Percentiles rank a stretch among this genome's conserved stretches.
These are phyloP conservation scores for Acorus calamus DNA, from an alignment of 106 monocot species.

Conservation along the genomic window DNA sequence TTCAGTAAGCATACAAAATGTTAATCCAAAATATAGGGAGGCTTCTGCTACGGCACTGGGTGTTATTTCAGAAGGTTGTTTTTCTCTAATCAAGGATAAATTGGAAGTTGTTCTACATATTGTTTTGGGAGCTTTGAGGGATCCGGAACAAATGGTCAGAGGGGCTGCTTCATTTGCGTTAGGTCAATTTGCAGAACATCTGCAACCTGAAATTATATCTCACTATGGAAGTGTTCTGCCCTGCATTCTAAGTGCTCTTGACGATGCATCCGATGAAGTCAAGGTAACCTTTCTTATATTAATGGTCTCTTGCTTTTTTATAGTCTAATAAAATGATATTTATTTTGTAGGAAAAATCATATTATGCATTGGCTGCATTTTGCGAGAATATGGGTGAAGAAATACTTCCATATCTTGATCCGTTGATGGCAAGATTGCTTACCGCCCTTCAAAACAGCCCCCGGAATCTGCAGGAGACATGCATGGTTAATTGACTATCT, in stretches of 20 bases:
- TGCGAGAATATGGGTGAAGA: slow-evolving; percentile 98
- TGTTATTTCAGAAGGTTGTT: slow-evolving; percentile 93
- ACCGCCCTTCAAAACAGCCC: slow-evolving; percentile 59
- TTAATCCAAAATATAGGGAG: slow-evolving; percentile 77
- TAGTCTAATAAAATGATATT: background rate
- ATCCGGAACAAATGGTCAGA: slow-evolving; percentile 94
- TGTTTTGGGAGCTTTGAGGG: slow-evolving; percentile 78
- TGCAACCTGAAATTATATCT: slow-evolving; percentile 90
- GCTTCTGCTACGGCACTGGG: slow-evolving; percentile 91
- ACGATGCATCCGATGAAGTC: slow-evolving; percentile 96
- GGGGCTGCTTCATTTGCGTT: slow-evolving; percentile 98
- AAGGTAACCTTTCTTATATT: slow-evolving; percentile 36
- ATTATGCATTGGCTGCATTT: slow-evolving; percentile 98
- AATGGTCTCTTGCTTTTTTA: background rate
- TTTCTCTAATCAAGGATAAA: slow-evolving; percentile 59
- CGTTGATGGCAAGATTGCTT: slow-evolving; percentile 76
- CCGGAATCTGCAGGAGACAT: slow-evolving; percentile 95
- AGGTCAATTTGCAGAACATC: slow-evolving; percentile 93
- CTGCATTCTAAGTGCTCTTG: slow-evolving; percentile 77
- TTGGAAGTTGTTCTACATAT: slow-evolving; percentile 70
- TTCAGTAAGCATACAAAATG: slow-evolving; percentile 48
- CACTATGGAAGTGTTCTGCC: slow-evolving; percentile 78
- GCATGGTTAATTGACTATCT: slow-evolving; percentile 61
- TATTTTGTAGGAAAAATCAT: slow-evolving; percentile 82
- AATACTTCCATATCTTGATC: slow-evolving; percentile 84